These are phyloP conservation scores for Chrysosporium queenslandicum DNA, from an alignment of 2,329 filamentous ascomycete species.

Conservation along the genomic window DNA sequence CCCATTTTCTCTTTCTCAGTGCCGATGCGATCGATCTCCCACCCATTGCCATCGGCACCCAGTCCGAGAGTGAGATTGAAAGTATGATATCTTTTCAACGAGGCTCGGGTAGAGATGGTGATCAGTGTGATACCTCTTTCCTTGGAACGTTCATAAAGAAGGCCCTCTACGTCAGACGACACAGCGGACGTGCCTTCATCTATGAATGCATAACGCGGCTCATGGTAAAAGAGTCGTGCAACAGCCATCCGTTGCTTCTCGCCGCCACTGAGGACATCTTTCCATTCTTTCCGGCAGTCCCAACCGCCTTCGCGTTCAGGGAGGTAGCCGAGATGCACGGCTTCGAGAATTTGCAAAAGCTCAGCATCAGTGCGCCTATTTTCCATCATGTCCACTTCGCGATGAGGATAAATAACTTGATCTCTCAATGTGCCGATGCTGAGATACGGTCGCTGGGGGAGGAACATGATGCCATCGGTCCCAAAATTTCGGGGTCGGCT, in stretches of 20 bases:
- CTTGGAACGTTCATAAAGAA: constrained; percentile 89
- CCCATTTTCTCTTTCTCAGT: constrained; percentile 87
- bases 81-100: constrained; percentile 89
- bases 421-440: constrained; percentile 87
- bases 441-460: constrained; percentile 87
- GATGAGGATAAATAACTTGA: constrained; percentile 96
- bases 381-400: constrained; percentile 84
- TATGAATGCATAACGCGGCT: constrained; percentile 86
- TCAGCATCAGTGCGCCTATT: constrained; percentile 68
- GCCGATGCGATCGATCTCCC: constrained; percentile 89
- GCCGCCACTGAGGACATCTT: constrained; percentile 90
- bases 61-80: constrained; percentile 78
- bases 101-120: constrained; percentile 88
- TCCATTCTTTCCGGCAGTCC: constrained; percentile 97
- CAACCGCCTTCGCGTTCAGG: constrained; percentile 88
- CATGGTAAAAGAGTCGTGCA: constrained; percentile 83
- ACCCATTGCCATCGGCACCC: constrained; percentile 71
- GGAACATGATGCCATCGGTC: constrained; percentile 93
- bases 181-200: constrained; percentile 95
- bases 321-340: constrained; percentile 77
- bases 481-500: constrained; percentile 72
- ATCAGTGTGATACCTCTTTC: constrained; percentile 89
- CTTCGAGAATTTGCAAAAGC: constrained; percentile 66
- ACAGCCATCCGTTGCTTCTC: constrained; percentile 96
- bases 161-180: constrained; percentile 83